phyloP scores from a whole-genome alignment of 306 rosid genomes.

The Argentina anserina region DNA sequence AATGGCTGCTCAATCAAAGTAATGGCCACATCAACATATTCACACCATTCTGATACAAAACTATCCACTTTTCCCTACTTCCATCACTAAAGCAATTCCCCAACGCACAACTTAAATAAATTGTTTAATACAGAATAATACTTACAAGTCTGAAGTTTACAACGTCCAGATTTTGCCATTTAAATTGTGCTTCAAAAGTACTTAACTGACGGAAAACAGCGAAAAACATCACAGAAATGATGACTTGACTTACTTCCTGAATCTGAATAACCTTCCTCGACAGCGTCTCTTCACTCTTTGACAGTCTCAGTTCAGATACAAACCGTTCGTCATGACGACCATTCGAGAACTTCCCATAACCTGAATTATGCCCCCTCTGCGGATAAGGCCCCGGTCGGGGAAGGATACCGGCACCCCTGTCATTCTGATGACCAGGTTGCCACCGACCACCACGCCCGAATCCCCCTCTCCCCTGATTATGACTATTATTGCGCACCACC shows the following conservation, averaged over 20 bases:
- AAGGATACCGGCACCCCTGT: slow-evolving; percentile 89
- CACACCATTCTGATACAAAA: background rate
- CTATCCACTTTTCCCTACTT: background rate
- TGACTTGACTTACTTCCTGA: slow-evolving; percentile 38
- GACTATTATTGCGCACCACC: slow-evolving; percentile 25
- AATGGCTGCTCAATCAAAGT: background rate
- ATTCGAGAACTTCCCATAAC: slow-evolving; percentile 63
- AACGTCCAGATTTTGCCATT: background rate
- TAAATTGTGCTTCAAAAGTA: no score
- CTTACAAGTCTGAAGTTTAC: background rate
- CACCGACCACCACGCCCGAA: slow-evolving; percentile 46
- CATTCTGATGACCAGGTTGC: slow-evolving; percentile 50
- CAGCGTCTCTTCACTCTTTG: slow-evolving; percentile 71
- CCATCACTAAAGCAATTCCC: background rate
- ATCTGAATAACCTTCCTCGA: slow-evolving; percentile 49
- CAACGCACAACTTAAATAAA: background rate
- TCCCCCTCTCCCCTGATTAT: slow-evolving; percentile 40
- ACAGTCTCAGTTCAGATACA: slow-evolving; percentile 75
- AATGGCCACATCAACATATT: background rate
- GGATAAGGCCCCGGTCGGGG: slow-evolving; percentile 93
- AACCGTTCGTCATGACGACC: slow-evolving; percentile 77
- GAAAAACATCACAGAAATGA: background rate
- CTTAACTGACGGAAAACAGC: background rate
- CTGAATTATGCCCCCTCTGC: slow-evolving; percentile 59
- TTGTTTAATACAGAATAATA: background rate